Conservation (phyloP, 768 basidiomycete species). For the Strobilomyces echinocephalus region DNA sequence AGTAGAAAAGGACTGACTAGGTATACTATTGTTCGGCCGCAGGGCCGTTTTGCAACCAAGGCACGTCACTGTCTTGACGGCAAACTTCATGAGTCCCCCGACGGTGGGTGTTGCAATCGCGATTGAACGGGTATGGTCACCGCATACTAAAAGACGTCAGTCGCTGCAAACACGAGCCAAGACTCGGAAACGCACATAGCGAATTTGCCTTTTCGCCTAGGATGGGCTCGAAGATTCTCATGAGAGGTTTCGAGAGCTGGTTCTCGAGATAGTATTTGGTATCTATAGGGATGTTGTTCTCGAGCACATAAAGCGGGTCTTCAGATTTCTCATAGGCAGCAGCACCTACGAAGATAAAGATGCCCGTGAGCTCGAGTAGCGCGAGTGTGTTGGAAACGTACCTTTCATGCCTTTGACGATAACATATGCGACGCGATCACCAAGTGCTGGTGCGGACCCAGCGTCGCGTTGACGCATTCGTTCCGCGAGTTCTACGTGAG, state of each 20-base stretch:
- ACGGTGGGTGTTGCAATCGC: constrained; percentile 95
- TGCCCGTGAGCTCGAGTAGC: neutral
- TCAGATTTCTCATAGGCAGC: constrained; percentile 99
- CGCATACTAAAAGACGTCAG: constrained; percentile 60
- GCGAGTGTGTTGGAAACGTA: constrained; percentile 23
- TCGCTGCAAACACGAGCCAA: neutral
- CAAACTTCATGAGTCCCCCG: constrained; percentile 98
- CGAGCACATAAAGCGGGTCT: constrained; percentile 94
- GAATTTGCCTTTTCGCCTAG: constrained; percentile 87
- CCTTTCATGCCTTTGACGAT: constrained; percentile 96
- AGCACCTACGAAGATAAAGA: constrained; percentile 52
- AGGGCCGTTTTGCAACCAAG: constrained; percentile 93
- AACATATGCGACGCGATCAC: constrained; percentile 98
- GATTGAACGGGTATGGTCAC: constrained; percentile 93
- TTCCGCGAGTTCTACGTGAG: constrained; percentile 92
- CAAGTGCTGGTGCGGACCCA: constrained; percentile 93
- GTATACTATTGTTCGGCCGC: constrained; percentile 66
- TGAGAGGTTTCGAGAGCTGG: constrained; percentile 91
- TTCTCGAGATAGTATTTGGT: constrained; percentile 98
- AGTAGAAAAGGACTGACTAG: constrained; percentile 41
- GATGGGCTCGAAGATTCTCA: constrained; percentile 98
- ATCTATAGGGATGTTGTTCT: constrained; percentile 97
- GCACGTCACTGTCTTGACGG: constrained; percentile 92
- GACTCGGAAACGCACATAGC: constrained; percentile 50
- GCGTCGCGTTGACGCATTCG: constrained; percentile 96